Base-by-base conservation (phyloP, 2,329 filamentous ascomycete genomes). In the Fusarium sp. region DNA sequence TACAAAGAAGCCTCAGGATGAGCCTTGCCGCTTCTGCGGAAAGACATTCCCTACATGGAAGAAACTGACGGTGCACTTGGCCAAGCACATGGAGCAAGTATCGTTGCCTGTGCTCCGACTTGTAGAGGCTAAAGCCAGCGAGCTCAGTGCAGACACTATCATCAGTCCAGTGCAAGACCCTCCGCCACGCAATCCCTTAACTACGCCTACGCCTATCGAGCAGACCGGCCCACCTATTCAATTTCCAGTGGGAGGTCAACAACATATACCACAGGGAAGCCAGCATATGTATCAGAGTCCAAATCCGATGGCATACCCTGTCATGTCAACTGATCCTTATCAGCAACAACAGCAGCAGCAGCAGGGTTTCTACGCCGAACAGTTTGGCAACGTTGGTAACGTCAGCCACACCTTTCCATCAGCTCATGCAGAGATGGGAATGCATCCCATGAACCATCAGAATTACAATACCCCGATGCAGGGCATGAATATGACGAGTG, bases 31-130 rank as follows among this genome's bases (percentile, higher is more conserved):
- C 43, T 97, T 97, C 82, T 97, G 94, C 76, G 91, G 91, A 64
- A 94, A 91, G 79, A 84, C 87, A 14, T 94, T 93, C 78, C 89
- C 87, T 34, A 93, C 89, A 41, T 97, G 93, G 93, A 97, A 97
- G 85, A 97, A 97, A 81, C 83, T 97, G 64, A 97, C 93, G 1
- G 93, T 96, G n/a, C 94, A 97, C 80, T 81, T 97, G 77, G 93
- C 93, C 51, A 95, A 95, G 79, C 94, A 98, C 78, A 96, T 98
- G 93, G 93, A 97, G 79, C 90, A 93, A 71, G 92, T 97, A 76
- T 93, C 92, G 74, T 87, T 97, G 76, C 94, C 94, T 0, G 88
- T 97, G 32, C 83, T 97, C 59, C 82, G 83, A 18, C 82, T 90
- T 4, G 88, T 90, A 5, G 83, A 83, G 7, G 77, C 74, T 40